Evolutionary conservation across 495 filamentous ascomycete species (phyloP).

Genomic region (Bombardia bombarda): DNA sequence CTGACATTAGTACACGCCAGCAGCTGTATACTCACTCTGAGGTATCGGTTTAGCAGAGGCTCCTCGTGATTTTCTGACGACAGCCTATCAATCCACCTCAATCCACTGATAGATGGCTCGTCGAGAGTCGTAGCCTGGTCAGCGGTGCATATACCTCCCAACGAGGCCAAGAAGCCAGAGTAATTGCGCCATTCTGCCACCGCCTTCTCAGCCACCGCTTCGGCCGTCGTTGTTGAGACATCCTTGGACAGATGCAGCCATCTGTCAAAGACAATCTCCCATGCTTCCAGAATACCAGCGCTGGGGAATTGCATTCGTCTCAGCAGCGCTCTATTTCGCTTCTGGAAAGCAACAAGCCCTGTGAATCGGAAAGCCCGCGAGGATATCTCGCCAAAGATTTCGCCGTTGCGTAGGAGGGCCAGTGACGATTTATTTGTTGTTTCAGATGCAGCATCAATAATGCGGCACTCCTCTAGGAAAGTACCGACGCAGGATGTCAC

Average conservation of each 20-base stretch:
- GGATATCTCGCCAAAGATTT: conserved; percentile 53
- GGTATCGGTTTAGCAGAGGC: conserved; percentile 49
- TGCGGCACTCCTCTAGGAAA: conserved; percentile 51
- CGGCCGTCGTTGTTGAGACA: conserved; percentile 39
- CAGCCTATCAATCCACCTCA: conserved; percentile 55
- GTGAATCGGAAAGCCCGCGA: conserved; percentile 56
- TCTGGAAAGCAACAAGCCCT: conserved; percentile 59
- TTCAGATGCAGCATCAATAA: conserved; percentile 42
- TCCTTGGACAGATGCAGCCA: conserved; percentile 55
- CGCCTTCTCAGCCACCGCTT: conserved; percentile 42
- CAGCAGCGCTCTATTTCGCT: conserved; percentile 47
- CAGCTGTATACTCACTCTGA: conserved; percentile 53
- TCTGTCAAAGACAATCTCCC: conserved; percentile 53
- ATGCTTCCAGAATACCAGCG: conserved; percentile 52
- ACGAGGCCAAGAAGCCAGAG: conserved; percentile 56
- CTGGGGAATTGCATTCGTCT: conserved; percentile 53
- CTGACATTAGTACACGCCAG: conserved; percentile 53
- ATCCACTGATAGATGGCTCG: conserved; percentile 46
- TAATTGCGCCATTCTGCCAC: conserved; percentile 59
- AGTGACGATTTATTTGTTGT: conserved; percentile 39
- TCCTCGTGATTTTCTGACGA: conserved; percentile 50
- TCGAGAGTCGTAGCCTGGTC: conserved; percentile 45
- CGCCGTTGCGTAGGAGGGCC: conserved; percentile 50
- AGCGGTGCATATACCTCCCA: conserved; percentile 59
- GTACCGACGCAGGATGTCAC: conserved; percentile 55